A percentile compares a stretch with the other conserved stretches of the same genome.
phyloP scores from a whole-genome alignment of 176 grass and related monocot species.

The Tuctoria greenei region DNA sequence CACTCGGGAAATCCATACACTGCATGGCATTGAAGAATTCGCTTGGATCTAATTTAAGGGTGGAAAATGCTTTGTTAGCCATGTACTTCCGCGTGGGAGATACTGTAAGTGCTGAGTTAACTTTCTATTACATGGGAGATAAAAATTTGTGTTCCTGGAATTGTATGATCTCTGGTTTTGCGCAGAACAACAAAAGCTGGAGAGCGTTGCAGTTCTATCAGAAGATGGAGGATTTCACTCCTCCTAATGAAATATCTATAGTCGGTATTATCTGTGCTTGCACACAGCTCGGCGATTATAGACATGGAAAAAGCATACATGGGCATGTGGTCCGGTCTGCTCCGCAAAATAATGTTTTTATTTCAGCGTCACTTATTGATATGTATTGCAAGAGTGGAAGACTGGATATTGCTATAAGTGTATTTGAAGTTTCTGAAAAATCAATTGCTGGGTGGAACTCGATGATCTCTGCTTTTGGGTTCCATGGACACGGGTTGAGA shows the following conservation, averaged over 20 bases:
- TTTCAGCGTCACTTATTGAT: constrained; percentile 77
- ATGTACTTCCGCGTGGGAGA: constrained; percentile 75
- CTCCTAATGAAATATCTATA: constrained; percentile 63
- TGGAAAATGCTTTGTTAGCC: constrained; percentile 66
- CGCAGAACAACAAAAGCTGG: constrained; percentile 54
- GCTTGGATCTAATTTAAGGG: constrained; percentile 51
- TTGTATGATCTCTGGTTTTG: constrained; percentile 77
- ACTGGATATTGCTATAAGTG: constrained; percentile 45
- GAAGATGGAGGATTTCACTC: constrained; percentile 44
- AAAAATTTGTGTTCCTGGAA: constrained; percentile 82
- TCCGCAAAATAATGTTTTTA: constrained; percentile 59
- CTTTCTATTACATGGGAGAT: constrained; percentile 46
- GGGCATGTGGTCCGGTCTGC: constrained; percentile 54
- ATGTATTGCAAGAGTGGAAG: constrained; percentile 89
- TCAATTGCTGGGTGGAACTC: constrained; percentile 87
- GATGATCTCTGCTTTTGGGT: constrained; percentile 78
- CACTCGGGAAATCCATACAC: constrained; percentile 54
- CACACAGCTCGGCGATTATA: constrained; percentile 58
- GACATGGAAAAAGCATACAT: constrained; percentile 68
- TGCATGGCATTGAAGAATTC: constrained; percentile 53
- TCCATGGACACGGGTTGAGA: constrained; percentile 67
- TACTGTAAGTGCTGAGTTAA: constrained; percentile 52
- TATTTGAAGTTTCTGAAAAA: constrained; percentile 69
- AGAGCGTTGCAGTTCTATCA: constrained; percentile 71
- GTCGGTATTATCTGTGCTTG: constrained; percentile 64